These are phyloP conservation scores for Gaeumannomyces sp. DNA, from an alignment of 2,329 filamentous ascomycete genomes.

Conservation along the genomic window DNA sequence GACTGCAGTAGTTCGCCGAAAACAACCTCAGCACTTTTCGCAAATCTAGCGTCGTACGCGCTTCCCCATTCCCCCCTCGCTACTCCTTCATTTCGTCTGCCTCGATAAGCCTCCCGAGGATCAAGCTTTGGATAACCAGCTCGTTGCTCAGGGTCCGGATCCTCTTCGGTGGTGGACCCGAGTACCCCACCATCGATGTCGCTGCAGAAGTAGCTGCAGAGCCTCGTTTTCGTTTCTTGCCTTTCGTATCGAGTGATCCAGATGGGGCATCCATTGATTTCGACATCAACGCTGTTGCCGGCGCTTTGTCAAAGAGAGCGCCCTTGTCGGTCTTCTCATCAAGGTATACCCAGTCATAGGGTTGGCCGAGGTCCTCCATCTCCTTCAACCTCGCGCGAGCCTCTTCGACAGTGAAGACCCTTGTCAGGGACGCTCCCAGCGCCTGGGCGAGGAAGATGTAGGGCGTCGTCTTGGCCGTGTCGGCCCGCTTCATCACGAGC, in stretches of 20 bases:
- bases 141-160: conserved; percentile 74
- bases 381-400: conserved; percentile 54
- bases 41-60: neutral
- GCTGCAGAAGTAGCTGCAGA: conserved; percentile 22
- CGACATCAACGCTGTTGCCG: neutral
- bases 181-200: conserved; percentile 12
- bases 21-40: neutral
- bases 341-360: conserved; percentile 75
- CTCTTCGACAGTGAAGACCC: conserved; percentile 59
- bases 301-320: conserved; percentile 20
- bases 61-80: neutral
- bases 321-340: conserved; percentile 50
- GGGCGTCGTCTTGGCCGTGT: conserved; percentile 57
- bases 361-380: conserved; percentile 36
- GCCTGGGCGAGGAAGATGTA: conserved; percentile 78
- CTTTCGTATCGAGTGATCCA: conserved; percentile 11
- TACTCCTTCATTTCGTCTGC: conserved; percentile 39
- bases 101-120: conserved; percentile 72
- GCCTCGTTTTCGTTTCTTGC: conserved; percentile 36
- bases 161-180: conserved; percentile 36
- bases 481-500: conserved; percentile 62
- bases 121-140: conserved; percentile 86
- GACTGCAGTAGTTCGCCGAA: neutral
- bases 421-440: conserved; percentile 65
- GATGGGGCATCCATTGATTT: neutral